Evolutionary conservation across 306 rosid species (phyloP), one percentile per base, ranked within the genome.

Genomic region (Quercus robur): DNA sequence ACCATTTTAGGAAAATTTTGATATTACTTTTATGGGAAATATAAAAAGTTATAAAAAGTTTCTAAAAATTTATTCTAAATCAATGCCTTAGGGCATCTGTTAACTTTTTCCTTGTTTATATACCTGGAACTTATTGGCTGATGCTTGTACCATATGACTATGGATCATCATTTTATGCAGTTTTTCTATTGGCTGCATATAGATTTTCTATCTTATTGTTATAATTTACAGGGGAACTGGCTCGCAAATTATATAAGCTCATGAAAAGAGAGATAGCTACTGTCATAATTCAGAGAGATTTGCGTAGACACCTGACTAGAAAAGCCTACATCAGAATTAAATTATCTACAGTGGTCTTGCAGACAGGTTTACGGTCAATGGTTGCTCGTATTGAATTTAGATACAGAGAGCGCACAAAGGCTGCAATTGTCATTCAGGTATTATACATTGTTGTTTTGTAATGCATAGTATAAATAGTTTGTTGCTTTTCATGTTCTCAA

Each of bases 211-310:
- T 49, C 80, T 75, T 4, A 35, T 74, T 80, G 70, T 78, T 85
- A 73, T 71, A 75, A 80, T 81, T 81, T 75, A 56, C 81, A 94
- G 97, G 97, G 63, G 88, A 86, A 84, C 64, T 93, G 88, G 90
- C 90, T 75, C 94, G 95, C 57, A 88, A 75, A 38, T 77, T 52
- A 71, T 89, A 78, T 75, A 71, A 82, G 78, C 81, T 72, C 71
- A 73, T 77, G 85, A 91, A 81, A 88, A 86, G 84, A 82, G 85
- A 85, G 46, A 72, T 54, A 12, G 94, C 97, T 61, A 84, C 90
- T 56, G 75, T 89, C 79, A 86, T 79, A 87, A 93, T 94, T 80
- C 99, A 94, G 86, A 85, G 73, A 77, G 58, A 84, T 70, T 59
- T 75, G 13, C 95, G 89, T 15, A 68, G 88, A 86, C 70, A 71